A percentile compares a stretch with the other conserved stretches of the same genome.
Conservation (phyloP, 1,284 basidiomycete genomes). For the Ustilago vetiveriae region DNA sequence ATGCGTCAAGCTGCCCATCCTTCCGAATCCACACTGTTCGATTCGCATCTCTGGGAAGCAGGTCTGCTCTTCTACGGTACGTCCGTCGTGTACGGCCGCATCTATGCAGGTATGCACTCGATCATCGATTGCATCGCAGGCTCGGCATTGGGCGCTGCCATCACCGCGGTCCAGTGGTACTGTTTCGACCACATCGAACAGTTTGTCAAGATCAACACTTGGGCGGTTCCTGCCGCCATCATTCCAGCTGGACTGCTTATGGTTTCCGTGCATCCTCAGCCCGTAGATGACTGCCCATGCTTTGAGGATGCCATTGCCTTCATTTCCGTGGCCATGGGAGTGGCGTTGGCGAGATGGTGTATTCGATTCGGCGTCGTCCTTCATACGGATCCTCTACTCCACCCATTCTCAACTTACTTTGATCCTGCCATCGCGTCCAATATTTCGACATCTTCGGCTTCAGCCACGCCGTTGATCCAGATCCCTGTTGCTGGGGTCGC, state of each 20-base stretch:
- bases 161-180: constrained; percentile 68
- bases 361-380: constrained; percentile 27
- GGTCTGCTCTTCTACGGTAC: constrained; percentile 67
- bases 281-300: constrained; percentile 91
- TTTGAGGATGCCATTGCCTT: constrained; percentile 98
- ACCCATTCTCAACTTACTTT: constrained; percentile 13
- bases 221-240: constrained; percentile 75
- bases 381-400: constrained; percentile 23
- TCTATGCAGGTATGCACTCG: constrained; percentile 74
- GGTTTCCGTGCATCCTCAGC: constrained; percentile 84
- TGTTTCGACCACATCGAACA: constrained; percentile 65
- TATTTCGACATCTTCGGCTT: neutral
- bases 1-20: constrained; percentile 6
- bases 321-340: constrained; percentile 82
- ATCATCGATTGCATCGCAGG: constrained; percentile 66
- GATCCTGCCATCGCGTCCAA: neutral
- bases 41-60: constrained; percentile 49
- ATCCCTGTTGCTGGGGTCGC: constrained; percentile 15
- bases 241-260: constrained; percentile 76
- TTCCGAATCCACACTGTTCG: constrained; percentile 5
- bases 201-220: constrained; percentile 67
- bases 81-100: constrained; percentile 84
- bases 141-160: constrained; percentile 56
- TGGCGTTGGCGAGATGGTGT: constrained; percentile 77
- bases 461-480: constrained; percentile 18